Base-by-base conservation (phyloP, 1,284 basidiomycete genomes). In the Boletellus deceptivus region DNA sequence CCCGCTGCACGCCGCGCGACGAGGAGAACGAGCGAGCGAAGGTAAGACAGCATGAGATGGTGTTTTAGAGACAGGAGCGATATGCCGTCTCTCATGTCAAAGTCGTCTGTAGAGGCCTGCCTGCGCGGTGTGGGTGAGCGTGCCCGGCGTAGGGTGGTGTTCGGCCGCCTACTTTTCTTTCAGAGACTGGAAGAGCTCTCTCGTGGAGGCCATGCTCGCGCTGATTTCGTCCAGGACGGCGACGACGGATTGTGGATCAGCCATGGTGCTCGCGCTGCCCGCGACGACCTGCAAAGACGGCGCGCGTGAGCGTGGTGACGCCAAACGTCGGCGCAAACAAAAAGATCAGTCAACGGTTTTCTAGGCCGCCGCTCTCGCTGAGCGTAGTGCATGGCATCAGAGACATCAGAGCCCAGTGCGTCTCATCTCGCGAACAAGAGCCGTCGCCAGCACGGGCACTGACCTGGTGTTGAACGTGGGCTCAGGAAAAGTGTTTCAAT, bases 31-130 rank as follows among this genome's bases (percentile, higher is more conserved):
- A 98, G 77, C 16, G 93, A 88, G 50, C 96, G 93, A 8, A 98
- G 75, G 66, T 98, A 98, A 1, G 87, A 88, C 11, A 98, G 72
- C 57, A 98, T 78, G 13, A 91, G 70, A 51, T 95, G 84, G 58
- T 95, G 89, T 70, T 98, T 96, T 50, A 95, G 73, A 3, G 91
- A 89, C 16, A 99, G 77, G 2, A 99, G 77, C 0, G 96, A 98
- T 55, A 98, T 91, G 25, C 96, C 96, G 25, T 89, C 77, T 53
- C 79, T 78, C 29, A 80, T 82, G 58, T 91, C 81, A 22, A 89
- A 70, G 37, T 80, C 76, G 42, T 74, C 65, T 14, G 70, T 63
- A 13, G 55, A 62, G 35, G 51, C 57, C 45, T 70, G 65, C 67
- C 69, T 72, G 42, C n/a, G 46, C 22, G 27, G 6, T 9, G 6